Evolutionary conservation across 306 rosid species (phyloP), one percentile per base, ranked within the genome.

Genomic region (Argentina anserina): DNA sequence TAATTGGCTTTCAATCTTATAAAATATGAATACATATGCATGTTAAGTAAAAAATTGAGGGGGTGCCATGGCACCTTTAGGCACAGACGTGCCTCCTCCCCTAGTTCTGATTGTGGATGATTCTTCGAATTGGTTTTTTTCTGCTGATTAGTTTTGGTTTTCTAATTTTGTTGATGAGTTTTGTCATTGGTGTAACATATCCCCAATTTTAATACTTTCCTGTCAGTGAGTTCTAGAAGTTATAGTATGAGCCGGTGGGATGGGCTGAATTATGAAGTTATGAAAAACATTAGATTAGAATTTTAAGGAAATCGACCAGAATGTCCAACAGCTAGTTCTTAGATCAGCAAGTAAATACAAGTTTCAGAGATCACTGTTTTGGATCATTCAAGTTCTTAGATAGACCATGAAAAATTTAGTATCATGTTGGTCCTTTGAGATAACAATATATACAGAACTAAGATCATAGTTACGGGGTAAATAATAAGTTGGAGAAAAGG

Each of bases 101-200:
- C n/a, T n/a, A n/a, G n/a, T n/a, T n/a, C 31, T 21, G 59, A 36
- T 64, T 25, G 11, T 74, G 42, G 46, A 34, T 25, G n/a, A 11
- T 64, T 50, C n/a, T 78, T 78, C 9, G 21, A 65, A 58, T 43
- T 61, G 63, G 68, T 66, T 41, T 33, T 21, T 21, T 23, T 50
- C 9, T 25, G 41, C 65, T 41, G 67, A 11, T 26, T 39, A 26
- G 4, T 10, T 28, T 21, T 47, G n/a, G 60, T 33, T 33, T 49
- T 20, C 11, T 49, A 0, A 49, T 11, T 49, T 49, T 7, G 25
- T 21, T 49, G 46, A n/a, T 12, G 47, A 34, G 3, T 34, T 49
- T 36, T 50, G 62, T 33, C 62, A 31, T 33, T 50, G 60, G 21
- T 47, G 28, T 15, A n/a, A 21, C 26, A 56, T 33, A 23, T 46